These are phyloP conservation scores for Pyrenopolyporus hunteri DNA, from an alignment of 495 filamentous ascomycete species.

Conservation along the genomic window DNA sequence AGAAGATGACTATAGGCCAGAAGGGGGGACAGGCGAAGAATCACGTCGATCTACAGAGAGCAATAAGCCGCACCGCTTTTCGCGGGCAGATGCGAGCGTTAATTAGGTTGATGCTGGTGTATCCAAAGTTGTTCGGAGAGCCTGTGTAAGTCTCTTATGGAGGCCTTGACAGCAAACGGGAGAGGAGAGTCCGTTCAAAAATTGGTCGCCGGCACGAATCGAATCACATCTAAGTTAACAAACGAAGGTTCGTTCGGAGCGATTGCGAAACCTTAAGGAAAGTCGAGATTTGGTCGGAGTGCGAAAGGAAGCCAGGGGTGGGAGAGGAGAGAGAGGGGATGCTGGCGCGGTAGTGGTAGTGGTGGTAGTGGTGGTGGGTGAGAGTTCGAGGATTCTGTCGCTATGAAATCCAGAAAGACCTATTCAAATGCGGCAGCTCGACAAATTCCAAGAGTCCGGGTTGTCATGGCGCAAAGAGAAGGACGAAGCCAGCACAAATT, in stretches of 20 bases:
- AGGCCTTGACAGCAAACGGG: constrained; percentile 3
- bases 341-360: no score
- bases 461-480: constrained; percentile 15
- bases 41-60: constrained; percentile 13
- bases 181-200: not conserved
- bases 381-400: not conserved
- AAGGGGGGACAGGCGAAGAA: constrained; percentile 13
- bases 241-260: constrained; percentile 25
- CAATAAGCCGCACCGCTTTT: constrained; percentile 36
- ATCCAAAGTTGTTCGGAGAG: constrained; percentile 29
- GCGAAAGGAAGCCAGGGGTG: no score
- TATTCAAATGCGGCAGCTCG: constrained; percentile 9
- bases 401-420: constrained; percentile 1
- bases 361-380: not conserved
- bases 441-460: constrained; percentile 9
- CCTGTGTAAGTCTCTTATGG: not conserved
- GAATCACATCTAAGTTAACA: constrained; percentile 23
- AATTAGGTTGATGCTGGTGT: constrained; percentile 21
- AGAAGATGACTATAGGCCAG: constrained; percentile 1
- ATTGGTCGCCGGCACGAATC: not conserved
- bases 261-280: constrained; percentile 23
- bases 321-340: no score
- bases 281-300: constrained; percentile 9
- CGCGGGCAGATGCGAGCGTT: constrained; percentile 9
- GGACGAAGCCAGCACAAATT: not conserved